Conservation (phyloP, 257 asterid species). For the Sherardia arvensis region DNA sequence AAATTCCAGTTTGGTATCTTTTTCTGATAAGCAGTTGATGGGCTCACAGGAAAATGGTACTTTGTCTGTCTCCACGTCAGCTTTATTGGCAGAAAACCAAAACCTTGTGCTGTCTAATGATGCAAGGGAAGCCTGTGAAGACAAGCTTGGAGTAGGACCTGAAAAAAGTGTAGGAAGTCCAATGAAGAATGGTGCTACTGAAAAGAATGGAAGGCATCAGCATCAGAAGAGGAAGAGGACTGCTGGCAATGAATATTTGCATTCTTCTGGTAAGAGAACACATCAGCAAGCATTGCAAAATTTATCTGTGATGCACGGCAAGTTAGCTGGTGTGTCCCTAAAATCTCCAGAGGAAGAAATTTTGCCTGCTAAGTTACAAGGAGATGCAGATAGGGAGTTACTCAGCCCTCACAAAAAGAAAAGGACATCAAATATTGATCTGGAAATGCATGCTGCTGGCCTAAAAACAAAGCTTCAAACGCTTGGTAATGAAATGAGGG, state of each 20-base stretch:
- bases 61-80: constrained; percentile 47
- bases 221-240: constrained; percentile 30
- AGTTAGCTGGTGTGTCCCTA: constrained; percentile 23
- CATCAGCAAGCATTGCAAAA: constrained; percentile 32
- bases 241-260: constrained; percentile 36
- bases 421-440: constrained; percentile 32
- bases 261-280: constrained; percentile 32
- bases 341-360: constrained; percentile 16
- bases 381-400: constrained; percentile 21
- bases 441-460: constrained; percentile 13
- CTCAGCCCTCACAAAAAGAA: constrained; percentile 50
- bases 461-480: constrained; percentile 14
- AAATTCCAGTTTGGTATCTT: constrained; percentile 87
- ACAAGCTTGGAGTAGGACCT: constrained; percentile 27
- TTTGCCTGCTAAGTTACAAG: constrained; percentile 19
- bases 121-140: constrained; percentile 24
- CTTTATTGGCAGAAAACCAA: constrained; percentile 54
- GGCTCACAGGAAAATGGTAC: constrained; percentile 88
- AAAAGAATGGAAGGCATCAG: constrained; percentile 24
- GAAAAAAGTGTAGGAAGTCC: constrained; percentile 41
- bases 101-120: constrained; percentile 35
- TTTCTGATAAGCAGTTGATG: constrained; percentile 82
- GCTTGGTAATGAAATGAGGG: constrained; percentile 20
- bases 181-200: constrained; percentile 21
- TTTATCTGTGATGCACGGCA: constrained; percentile 28